Base-by-base conservation (phyloP, 345 rosid genomes). In the Cardamine occulta region DNA sequence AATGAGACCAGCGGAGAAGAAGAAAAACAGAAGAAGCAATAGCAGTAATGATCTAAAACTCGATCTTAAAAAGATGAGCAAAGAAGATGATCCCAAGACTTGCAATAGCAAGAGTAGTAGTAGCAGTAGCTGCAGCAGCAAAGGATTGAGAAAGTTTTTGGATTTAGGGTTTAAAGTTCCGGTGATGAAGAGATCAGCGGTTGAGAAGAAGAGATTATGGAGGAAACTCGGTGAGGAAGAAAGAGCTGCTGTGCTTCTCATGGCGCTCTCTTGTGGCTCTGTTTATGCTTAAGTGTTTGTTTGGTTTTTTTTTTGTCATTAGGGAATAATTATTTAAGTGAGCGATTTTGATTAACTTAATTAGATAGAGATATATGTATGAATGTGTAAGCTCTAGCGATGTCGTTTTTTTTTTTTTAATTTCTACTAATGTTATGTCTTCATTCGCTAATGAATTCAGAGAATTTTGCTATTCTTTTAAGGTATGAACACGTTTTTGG, bases 211-310 rank as follows among this genome's bases (percentile, higher is more conserved):
- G 86, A 86, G 82, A 57, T 19, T 91, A 51, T 44, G 88, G 80
- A 63, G 49, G 56, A 88, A 87, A 18, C 74, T 91, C 63, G 95
- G 96, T 4, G 82, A 79, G 62, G 82, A 79, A 56, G 99, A 95
- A 55, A 93, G 86, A 84, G 99, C 98, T 5, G 99, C 98, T 3
- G 84, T 88, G 24, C 85, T 95, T 53, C 82, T 95, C 59, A 95
- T 95, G 99, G 88, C 98, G 13, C 79, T 95, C 1, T 92, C 99
- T 19, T 92, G 79, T 74, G 93, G 87, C 63, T 84, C 91, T 23
- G 97, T 92, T 57, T 89, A 86, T 63, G 97, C 91, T 17, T 88
- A 79, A 45, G 26, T 19, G 24, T 71, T 63, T 40, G 2, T 45
- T 29, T 26, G 28, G 28, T 26, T 26, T 26, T 2, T 26, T 26